Percentiles rank a stretch among this genome's conserved stretches.
Conservation (phyloP, 345 rosid species). For the Limnanthes douglasii region DNA sequence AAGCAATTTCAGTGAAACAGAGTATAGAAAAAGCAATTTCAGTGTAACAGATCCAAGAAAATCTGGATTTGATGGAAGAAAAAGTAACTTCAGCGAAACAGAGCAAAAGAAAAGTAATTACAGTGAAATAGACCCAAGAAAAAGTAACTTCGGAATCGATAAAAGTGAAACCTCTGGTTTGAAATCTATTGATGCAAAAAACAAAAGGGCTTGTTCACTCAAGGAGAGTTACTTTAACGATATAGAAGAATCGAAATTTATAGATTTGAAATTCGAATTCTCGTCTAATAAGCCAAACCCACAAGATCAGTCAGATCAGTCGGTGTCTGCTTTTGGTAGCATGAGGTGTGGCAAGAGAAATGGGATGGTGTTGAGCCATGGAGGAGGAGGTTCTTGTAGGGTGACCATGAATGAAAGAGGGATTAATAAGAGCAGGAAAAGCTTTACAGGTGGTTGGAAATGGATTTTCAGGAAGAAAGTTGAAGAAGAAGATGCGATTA, state of each 20-base stretch:
- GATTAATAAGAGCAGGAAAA: conserved; percentile 55
- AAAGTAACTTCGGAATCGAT: no score
- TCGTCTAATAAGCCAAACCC: conserved; percentile 26
- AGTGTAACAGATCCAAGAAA: conserved; percentile 36
- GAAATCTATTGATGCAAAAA: no score
- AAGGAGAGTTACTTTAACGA: conserved; percentile 60
- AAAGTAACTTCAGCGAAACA: conserved; percentile 27
- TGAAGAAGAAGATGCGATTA: no score
- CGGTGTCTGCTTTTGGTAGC: conserved; percentile 21
- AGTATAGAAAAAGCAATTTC: conserved; percentile 29
- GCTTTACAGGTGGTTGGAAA: conserved; percentile 75
- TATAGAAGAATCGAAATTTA: conserved; percentile 72
- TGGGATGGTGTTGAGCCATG: conserved; percentile 17
- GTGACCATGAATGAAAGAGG: conserved; percentile 45
- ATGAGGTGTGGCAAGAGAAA: conserved; percentile 38
- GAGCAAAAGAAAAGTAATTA: conserved; percentile 23
- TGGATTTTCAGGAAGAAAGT: conserved; percentile 95
- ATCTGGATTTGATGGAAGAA: conserved; percentile 30
- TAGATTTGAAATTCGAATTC: conserved; percentile 74
- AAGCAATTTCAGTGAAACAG: no score
- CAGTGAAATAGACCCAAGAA: conserved; percentile 17
- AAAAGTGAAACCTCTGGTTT: conserved; percentile 10
- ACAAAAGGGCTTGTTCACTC: conserved; percentile 55
- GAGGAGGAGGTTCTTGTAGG: conserved; percentile 50
- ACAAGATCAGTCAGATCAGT: conserved; percentile 11